Percentiles rank a stretch among this genome's conserved stretches.
Evolutionary conservation across 2,329 filamentous ascomycete species (phyloP).

Genomic region (Emergomyces orientalis): DNA sequence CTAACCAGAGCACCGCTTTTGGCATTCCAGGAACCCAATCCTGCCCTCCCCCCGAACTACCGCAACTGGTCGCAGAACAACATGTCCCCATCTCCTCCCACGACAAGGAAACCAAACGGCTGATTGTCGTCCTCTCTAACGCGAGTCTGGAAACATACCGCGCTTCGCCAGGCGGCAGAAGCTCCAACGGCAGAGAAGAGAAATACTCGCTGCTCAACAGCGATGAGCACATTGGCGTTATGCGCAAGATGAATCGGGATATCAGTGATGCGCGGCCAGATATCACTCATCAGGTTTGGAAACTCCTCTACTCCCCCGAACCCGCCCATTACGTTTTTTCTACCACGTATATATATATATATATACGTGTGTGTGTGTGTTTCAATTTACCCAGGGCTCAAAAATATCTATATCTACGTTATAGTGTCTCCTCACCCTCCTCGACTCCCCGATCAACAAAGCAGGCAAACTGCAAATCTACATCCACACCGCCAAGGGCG

Average conservation of each 20-base stretch:
- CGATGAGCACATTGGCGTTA: conserved; percentile 96
- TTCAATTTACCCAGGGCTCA: background rate
- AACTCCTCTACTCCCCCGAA: too few relatives aligned
- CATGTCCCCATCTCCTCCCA: conserved; percentile 70
- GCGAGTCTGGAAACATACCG: conserved; percentile 97
- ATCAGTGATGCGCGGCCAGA: conserved; percentile 96
- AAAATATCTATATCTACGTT: background rate
- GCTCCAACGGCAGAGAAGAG: conserved; percentile 56
- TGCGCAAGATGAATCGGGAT: conserved; percentile 99
- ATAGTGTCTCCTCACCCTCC: conserved; percentile 89
- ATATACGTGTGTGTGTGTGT: too few relatives aligned
- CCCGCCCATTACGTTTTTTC: too few relatives aligned
- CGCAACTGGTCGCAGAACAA: conserved; percentile 88
- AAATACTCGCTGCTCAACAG: conserved; percentile 98
- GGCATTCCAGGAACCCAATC: conserved; percentile 70
- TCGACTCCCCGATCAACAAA: conserved; percentile 98
- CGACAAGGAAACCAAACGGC: conserved; percentile 82
- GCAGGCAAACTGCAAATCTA: conserved; percentile 96
- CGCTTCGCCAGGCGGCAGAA: conserved; percentile 58
- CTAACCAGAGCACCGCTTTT: conserved; percentile 20
- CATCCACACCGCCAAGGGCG: conserved; percentile 94
- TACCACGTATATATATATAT: too few relatives aligned
- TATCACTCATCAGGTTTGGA: conserved; percentile 90
- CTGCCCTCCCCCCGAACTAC: conserved; percentile 80
- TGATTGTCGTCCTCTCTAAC: conserved; percentile 95